Evolutionary conservation across 805 yeast species (phyloP).

Genomic region (Kuraishia molischiana): DNA sequence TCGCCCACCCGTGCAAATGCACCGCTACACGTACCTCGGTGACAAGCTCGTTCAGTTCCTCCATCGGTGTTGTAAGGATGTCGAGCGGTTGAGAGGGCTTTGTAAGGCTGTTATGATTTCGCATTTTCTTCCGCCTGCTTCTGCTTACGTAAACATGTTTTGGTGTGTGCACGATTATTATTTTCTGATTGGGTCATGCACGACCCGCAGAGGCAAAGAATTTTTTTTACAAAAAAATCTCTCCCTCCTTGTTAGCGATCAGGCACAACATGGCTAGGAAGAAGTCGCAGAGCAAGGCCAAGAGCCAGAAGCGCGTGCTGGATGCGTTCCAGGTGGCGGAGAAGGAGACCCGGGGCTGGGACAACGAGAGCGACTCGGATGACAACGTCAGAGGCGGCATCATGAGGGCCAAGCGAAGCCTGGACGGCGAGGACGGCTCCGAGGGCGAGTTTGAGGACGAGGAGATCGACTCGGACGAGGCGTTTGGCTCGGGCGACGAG

Average conservation of each 20-base stretch:
- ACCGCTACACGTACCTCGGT: constrained; percentile 14
- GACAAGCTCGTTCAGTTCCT: not conserved
- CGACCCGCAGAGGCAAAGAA: too few relatives aligned
- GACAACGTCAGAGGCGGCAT: not conserved
- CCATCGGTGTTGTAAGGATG: too few relatives aligned
- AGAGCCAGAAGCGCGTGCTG: constrained; percentile 3
- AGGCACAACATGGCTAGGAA: not conserved
- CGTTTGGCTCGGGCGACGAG: constrained; percentile 74
- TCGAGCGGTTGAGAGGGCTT: too few relatives aligned
- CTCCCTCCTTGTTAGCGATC: too few relatives aligned
- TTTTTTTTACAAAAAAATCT: too few relatives aligned
- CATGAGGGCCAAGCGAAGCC: not conserved
- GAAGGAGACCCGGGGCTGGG: constrained; percentile 2
- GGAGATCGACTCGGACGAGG: constrained; percentile 64
- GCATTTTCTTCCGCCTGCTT: too few relatives aligned
- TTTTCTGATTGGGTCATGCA: too few relatives aligned
- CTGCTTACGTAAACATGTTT: too few relatives aligned
- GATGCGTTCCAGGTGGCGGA: constrained; percentile 20
- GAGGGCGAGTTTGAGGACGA: constrained; percentile 26
- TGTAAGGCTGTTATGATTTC: too few relatives aligned
- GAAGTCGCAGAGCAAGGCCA: constrained; percentile 1
- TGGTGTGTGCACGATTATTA: too few relatives aligned
- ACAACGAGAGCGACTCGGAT: not conserved
- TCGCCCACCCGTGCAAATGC: not conserved
- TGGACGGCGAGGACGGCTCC: constrained; percentile 9